A percentile compares a stretch with the other conserved stretches of the same genome.
Evolutionary conservation across 495 filamentous ascomycete species (phyloP).

Genomic region (Tuber borchii): DNA sequence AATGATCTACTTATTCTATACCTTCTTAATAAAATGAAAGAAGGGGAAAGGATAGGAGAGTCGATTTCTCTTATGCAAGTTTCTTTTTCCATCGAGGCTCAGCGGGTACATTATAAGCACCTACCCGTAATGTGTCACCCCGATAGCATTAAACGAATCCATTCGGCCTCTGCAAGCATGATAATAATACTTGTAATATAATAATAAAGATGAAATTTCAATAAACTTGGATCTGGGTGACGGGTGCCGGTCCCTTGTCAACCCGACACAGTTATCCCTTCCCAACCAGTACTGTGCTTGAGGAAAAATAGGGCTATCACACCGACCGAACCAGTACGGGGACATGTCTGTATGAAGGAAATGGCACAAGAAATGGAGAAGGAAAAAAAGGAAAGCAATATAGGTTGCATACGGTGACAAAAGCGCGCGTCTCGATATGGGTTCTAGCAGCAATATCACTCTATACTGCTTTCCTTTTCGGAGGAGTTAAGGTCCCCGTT

Average conservation of each 20-base stretch:
- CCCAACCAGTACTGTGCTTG: too few species aligned
- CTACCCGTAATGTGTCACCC: neutral
- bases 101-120: neutral
- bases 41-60: neutral
- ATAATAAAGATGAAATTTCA: neutral
- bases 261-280: neutral
- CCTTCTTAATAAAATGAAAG: neutral
- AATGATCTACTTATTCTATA: neutral
- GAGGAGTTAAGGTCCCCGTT: neutral
- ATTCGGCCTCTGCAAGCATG: neutral
- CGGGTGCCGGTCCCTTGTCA: neutral
- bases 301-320: neutral
- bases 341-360: neutral
- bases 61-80: neutral
- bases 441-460: neutral
- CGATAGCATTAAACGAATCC: neutral
- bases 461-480: neutral
- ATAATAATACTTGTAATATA: neutral
- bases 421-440: neutral
- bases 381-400: neutral
- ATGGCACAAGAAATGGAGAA: neutral
- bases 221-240: neutral
- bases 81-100: constrained; percentile 6
- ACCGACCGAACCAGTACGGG: neutral
- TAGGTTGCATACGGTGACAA: neutral